Percentiles rank a stretch among this genome's conserved stretches.
These are phyloP conservation scores for Agastache rugosa DNA, from an alignment of 257 asterid genomes.

Conservation along the genomic window DNA sequence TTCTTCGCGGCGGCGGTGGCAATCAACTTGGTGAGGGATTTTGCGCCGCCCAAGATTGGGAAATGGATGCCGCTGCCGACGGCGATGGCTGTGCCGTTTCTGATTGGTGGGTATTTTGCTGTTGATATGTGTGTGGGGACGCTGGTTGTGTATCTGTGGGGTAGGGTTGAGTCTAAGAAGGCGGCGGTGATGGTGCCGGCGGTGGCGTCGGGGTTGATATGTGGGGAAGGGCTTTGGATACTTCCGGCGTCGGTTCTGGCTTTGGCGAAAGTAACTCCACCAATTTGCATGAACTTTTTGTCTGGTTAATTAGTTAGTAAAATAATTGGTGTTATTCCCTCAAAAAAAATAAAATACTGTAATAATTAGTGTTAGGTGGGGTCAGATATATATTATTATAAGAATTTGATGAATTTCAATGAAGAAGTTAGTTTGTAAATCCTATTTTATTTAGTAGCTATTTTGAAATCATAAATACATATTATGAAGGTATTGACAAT, in stretches of 20 bases:
- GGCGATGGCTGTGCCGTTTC: conserved; percentile 76
- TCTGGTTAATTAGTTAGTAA: conserved; percentile 33
- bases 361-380: too few relatives aligned
- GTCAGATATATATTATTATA: too few relatives aligned
- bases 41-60: conserved; percentile 50
- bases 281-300: conserved; percentile 73
- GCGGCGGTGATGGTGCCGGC: conserved; percentile 72
- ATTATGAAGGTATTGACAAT: too few relatives aligned
- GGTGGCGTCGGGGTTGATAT: conserved; percentile 74
- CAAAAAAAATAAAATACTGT: too few relatives aligned
- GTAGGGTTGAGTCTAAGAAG: conserved; percentile 45
- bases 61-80: conserved; percentile 75
- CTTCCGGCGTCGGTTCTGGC: conserved; percentile 73
- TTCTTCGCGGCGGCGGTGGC: conserved; percentile 61
- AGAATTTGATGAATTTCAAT: neutral
- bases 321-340: too few relatives aligned
- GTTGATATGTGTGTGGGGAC: conserved; percentile 81
- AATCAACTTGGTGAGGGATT: conserved; percentile 56
- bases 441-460: too few relatives aligned
- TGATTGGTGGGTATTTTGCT: conserved; percentile 64
- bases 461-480: too few relatives aligned
- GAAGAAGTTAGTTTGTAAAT: too few relatives aligned
- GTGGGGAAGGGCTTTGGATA: conserved; percentile 82
- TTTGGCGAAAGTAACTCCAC: conserved; percentile 66
- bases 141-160: conserved; percentile 61